These are phyloP conservation scores for Trichosporon faecale DNA, from an alignment of 1,284 basidiomycete genomes.

Conservation along the genomic window DNA sequence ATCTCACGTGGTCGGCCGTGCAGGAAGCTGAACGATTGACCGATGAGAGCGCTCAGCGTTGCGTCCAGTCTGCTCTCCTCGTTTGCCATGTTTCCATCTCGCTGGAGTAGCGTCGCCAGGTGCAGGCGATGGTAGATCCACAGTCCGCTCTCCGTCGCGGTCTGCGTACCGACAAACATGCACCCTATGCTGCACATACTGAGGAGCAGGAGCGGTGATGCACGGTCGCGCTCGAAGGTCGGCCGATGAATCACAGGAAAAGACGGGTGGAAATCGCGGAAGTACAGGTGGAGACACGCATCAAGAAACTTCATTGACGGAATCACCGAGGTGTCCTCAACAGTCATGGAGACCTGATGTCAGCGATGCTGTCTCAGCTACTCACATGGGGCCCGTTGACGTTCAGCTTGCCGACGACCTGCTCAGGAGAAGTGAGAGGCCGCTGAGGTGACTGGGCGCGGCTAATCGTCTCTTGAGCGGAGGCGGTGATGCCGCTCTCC, in stretches of 20 bases:
- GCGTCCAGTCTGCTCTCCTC: slow-evolving; percentile 12
- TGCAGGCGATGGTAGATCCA: slow-evolving; percentile 23
- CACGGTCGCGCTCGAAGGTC: slow-evolving; percentile 30
- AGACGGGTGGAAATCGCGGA: slow-evolving; percentile 43
- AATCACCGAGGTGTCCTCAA: slow-evolving; percentile 7
- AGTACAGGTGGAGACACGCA: slow-evolving; percentile 36
- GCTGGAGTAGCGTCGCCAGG: slow-evolving; percentile 3
- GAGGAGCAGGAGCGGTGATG: slow-evolving; percentile 39
- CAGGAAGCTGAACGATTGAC: slow-evolving; percentile 21
- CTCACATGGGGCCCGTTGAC: slow-evolving; percentile 3
- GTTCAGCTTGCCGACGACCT: slow-evolving; percentile 15
- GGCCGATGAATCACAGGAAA: slow-evolving; percentile 43
- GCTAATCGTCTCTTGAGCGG: slow-evolving; percentile 1
- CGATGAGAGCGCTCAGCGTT: slow-evolving; percentile 14
- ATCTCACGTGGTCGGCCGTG: slow-evolving; percentile 18
- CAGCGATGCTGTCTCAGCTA: background rate
- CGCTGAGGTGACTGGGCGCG: slow-evolving; percentile 15
- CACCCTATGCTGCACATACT: slow-evolving; percentile 24
- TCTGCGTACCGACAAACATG: slow-evolving; percentile 23
- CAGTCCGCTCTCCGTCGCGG: slow-evolving; percentile 15
- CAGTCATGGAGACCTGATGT: background rate
- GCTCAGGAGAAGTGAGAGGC: slow-evolving; percentile 11
- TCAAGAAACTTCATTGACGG: slow-evolving; percentile 24
- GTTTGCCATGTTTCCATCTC: slow-evolving; percentile 15
- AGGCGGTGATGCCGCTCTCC: slow-evolving; percentile 10